Conservation (phyloP, 2,329 filamentous ascomycete species). For the Bertia moriformis region DNA sequence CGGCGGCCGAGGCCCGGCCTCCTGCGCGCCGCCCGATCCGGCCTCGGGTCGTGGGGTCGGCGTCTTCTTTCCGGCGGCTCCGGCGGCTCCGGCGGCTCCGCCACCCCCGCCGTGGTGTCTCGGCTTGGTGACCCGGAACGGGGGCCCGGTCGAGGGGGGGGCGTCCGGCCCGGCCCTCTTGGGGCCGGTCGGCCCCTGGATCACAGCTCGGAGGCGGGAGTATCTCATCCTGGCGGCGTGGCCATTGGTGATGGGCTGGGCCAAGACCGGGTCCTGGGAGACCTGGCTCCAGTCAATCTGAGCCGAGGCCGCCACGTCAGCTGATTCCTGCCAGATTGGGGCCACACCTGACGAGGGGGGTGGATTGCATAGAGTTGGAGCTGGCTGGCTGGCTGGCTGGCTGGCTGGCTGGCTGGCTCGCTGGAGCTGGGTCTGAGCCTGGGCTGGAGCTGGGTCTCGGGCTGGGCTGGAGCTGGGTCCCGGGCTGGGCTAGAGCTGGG, state of each 20-base stretch:
- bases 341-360: conserved; percentile 1
- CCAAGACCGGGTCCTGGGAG: conserved; percentile 34
- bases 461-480: not conserved
- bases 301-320: conserved; percentile 5
- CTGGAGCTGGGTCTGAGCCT: not conserved
- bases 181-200: conserved; percentile 28
- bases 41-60: no score
- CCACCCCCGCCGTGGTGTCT: no score
- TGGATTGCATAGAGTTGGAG: no score
- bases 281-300: conserved; percentile 47
- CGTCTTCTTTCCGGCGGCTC: no score
- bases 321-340: no score
- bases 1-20: no score
- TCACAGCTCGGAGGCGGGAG: conserved; percentile 31
- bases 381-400: not conserved
- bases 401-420: conserved; percentile 1
- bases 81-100: no score
- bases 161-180: no score
- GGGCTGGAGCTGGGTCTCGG: not conserved
- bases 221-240: conserved; percentile 48
- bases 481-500: not conserved
- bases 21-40: no score
- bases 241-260: conserved; percentile 40
- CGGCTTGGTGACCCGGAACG: no score
- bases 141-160: no score